A percentile compares a stretch with the other conserved stretches of the same genome.
These are phyloP conservation scores for Globisporangium nagaii DNA, from an alignment of 352 stramenopile genomes.

Conservation along the genomic window DNA sequence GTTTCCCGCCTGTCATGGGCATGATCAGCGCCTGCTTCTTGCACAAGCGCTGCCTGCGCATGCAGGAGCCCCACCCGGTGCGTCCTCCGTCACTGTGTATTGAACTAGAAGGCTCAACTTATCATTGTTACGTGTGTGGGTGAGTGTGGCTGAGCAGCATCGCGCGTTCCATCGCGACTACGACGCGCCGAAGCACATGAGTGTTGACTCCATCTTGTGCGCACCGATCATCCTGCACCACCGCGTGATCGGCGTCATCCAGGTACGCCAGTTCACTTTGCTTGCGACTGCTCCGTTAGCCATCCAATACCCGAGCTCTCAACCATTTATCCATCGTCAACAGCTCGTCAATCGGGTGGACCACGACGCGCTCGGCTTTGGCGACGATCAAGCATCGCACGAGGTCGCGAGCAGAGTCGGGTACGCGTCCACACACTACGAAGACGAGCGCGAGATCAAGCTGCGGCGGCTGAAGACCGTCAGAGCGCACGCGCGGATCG, in stretches of 20 bases:
- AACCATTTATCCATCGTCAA: neutral
- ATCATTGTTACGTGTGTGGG: neutral
- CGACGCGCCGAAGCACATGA: slow-evolving; percentile 43
- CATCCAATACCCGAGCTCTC: neutral
- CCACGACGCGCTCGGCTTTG: slow-evolving; percentile 6
- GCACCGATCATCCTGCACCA: slow-evolving; percentile 48
- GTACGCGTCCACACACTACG: neutral
- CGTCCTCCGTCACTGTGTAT: neutral
- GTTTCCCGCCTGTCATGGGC: slow-evolving; percentile 49
- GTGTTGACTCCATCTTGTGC: slow-evolving; percentile 51
- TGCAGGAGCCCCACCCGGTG: slow-evolving; percentile 51
- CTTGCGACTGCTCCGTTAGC: neutral
- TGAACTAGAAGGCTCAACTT: neutral
- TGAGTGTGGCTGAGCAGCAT: slow-evolving; percentile 34
- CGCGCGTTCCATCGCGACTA: slow-evolving; percentile 54
- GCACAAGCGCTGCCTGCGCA: slow-evolving; percentile 45
- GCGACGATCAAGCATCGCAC: neutral
- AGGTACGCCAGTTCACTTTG: slow-evolving; percentile 16
- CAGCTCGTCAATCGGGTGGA: slow-evolving; percentile 55
- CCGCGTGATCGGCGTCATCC: slow-evolving; percentile 48
- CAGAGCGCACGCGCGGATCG: slow-evolving; percentile 19
- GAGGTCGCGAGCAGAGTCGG: neutral
- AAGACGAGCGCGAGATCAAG: slow-evolving; percentile 35
- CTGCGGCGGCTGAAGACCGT: slow-evolving; percentile 26
- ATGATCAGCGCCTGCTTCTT: slow-evolving; percentile 56